A percentile compares a stretch with the other conserved stretches of the same genome.
phyloP scores from a whole-genome alignment of 139 green algal species.

The Coelastrella sp. region DNA sequence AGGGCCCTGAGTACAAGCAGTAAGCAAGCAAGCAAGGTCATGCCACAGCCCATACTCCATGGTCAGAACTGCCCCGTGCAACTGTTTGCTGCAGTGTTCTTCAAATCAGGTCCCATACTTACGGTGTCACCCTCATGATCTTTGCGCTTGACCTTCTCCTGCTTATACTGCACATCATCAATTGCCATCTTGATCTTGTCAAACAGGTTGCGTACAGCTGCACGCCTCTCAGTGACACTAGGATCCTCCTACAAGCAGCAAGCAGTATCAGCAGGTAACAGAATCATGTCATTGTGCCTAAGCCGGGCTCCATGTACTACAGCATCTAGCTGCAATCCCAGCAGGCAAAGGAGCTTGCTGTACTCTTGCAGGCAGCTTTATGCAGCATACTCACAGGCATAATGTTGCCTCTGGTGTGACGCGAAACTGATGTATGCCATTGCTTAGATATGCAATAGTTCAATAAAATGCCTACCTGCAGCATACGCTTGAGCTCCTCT shows the following conservation, averaged over 20 bases:
- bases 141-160: conserved; percentile 55
- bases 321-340: not conserved
- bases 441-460: too few species aligned
- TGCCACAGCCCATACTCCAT: not conserved
- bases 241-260: conserved; percentile 42
- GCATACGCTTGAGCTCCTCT: conserved; percentile 47
- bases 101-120: too few species aligned
- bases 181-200: conserved; percentile 64
- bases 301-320: not conserved
- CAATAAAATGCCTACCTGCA: conserved; percentile 32
- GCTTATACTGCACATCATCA: conserved; percentile 51
- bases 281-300: too few species aligned
- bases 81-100: too few species aligned
- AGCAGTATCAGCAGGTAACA: not conserved
- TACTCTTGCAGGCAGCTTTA: too few species aligned
- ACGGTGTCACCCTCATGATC: conserved; percentile 45
- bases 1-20: too few species aligned
- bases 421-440: too few species aligned
- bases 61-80: too few species aligned
- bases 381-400: too few species aligned
- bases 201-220: conserved; percentile 53
- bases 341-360: too few species aligned
- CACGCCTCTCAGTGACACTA: conserved; percentile 51
- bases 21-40: not conserved
- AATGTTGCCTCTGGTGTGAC: too few species aligned